phyloP scores from a whole-genome alignment of 345 rosid species.

The Bretschneidera sinensis region DNA sequence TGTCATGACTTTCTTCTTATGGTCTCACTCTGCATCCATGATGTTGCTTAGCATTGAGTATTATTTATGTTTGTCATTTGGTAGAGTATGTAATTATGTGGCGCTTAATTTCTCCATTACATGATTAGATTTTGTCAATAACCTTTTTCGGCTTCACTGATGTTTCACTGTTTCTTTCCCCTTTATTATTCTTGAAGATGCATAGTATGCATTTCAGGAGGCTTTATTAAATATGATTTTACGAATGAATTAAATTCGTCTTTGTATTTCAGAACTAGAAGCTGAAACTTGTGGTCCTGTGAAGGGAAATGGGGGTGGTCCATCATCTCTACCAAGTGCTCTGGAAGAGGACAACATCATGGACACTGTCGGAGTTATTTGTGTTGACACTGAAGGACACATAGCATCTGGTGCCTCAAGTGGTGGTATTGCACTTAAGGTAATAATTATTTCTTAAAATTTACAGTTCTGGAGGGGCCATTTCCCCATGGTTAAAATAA shows the following conservation, averaged over 20 bases:
- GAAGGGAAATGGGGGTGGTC: constrained; percentile 9
- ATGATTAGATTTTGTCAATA: too few relatives aligned
- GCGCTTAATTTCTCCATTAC: neutral
- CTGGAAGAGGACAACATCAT: constrained; percentile 49
- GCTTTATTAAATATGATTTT: neutral
- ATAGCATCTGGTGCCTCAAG: constrained; percentile 90
- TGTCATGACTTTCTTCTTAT: too few relatives aligned
- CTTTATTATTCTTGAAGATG: too few relatives aligned
- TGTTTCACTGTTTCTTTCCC: too few relatives aligned
- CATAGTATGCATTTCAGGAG: neutral
- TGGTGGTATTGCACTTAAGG: constrained; percentile 96
- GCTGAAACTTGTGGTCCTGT: constrained; percentile 17
- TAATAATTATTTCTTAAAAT: constrained; percentile 18
- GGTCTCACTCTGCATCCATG: neutral
- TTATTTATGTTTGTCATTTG: neutral
- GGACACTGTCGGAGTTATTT: constrained; percentile 96
- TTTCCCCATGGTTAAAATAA: constrained; percentile 3
- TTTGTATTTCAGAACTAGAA: constrained; percentile 20
- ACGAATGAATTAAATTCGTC: neutral
- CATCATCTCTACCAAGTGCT: constrained; percentile 14
- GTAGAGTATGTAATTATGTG: neutral
- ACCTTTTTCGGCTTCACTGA: neutral
- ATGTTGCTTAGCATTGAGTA: neutral
- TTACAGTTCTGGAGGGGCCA: neutral
- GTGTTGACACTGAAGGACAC: constrained; percentile 78